Evolutionary conservation across 2,329 filamentous ascomycete species (phyloP).

Genomic region (Trichoderma guizhouense): DNA sequence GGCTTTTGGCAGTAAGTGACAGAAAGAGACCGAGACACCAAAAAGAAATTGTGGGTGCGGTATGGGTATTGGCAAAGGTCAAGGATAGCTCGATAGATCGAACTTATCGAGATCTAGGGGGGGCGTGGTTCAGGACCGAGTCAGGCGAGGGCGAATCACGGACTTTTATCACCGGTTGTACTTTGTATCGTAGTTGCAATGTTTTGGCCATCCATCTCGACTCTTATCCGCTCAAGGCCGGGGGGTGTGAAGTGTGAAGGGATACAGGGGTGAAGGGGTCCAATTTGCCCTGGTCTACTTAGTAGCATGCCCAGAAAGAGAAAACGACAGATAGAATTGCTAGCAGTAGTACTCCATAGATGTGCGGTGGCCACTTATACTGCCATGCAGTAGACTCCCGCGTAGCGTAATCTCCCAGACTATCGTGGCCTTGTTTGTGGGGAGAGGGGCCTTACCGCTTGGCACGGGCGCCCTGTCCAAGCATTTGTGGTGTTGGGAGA

Average conservation of each 20-base stretch:
- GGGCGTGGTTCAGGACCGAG: constrained; percentile 3
- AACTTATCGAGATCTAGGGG: constrained; percentile 24
- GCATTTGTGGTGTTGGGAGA: background rate
- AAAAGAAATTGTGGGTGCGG: constrained; percentile 29
- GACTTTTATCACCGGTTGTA: constrained; percentile 17
- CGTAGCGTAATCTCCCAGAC: constrained; percentile 1
- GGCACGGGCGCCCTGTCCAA: background rate
- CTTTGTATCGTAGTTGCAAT: constrained; percentile 24
- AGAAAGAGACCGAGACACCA: constrained; percentile 37
- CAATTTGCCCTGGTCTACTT: constrained; percentile 18
- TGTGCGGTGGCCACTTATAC: background rate
- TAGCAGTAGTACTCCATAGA: background rate
- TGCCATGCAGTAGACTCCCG: background rate
- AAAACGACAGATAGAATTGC: background rate
- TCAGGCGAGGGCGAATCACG: constrained; percentile 20
- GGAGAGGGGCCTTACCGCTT: background rate
- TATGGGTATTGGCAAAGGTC: constrained; percentile 29
- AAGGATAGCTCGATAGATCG: constrained; percentile 27
- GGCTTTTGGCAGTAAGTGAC: constrained; percentile 24
- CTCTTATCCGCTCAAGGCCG: constrained; percentile 15
- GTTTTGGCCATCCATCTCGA: constrained; percentile 26
- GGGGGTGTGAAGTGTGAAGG: background rate
- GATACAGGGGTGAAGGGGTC: constrained; percentile 18
- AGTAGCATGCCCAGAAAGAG: background rate
- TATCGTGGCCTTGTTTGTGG: constrained; percentile 9